Conservation (phyloP, 2,329 filamentous ascomycete species). For the Fusarium sp. region DNA sequence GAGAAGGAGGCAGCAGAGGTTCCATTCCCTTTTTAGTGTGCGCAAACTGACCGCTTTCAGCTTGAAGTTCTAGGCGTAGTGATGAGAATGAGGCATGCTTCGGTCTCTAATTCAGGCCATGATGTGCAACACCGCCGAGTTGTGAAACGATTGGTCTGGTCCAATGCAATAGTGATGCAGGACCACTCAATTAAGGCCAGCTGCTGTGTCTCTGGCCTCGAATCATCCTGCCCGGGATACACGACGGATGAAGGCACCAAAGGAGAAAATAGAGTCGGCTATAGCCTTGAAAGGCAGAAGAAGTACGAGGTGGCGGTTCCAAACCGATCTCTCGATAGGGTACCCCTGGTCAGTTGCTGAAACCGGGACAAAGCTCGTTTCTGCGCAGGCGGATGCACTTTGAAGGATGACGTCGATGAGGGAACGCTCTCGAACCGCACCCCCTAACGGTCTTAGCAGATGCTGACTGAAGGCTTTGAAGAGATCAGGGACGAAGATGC, state of each 20-base stretch:
- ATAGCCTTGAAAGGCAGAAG: slow-evolving; percentile 11
- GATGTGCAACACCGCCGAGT: slow-evolving; percentile 17
- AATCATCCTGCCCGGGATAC: slow-evolving; percentile 24
- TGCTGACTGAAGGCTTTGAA: slow-evolving; percentile 15
- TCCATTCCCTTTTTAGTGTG: not conserved
- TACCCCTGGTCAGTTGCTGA: slow-evolving; percentile 12
- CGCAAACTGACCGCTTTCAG: slow-evolving; percentile 1
- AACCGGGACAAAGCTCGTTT: slow-evolving; percentile 17
- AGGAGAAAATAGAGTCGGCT: slow-evolving; percentile 17
- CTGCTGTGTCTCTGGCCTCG: slow-evolving; percentile 35
- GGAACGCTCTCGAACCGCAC: slow-evolving; percentile 23
- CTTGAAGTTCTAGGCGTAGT: slow-evolving; percentile 8
- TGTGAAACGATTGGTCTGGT: slow-evolving; percentile 34
- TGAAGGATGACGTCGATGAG: slow-evolving; percentile 24
- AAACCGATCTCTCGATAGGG: slow-evolving; percentile 19
- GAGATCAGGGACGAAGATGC: slow-evolving; percentile 11
- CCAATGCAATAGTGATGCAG: slow-evolving; percentile 27
- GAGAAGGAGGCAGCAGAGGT: not conserved
- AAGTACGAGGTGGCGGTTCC: slow-evolving; percentile 41
- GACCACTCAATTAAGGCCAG: slow-evolving; percentile 23
- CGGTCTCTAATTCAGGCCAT: slow-evolving; percentile 1
- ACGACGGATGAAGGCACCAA: slow-evolving; percentile 23
- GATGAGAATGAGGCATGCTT: not conserved
- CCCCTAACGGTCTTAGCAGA: slow-evolving; percentile 16
- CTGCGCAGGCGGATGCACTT: slow-evolving; percentile 21